Base-by-base conservation (phyloP, 768 basidiomycete genomes). In the Lentinus tigrinus region DNA sequence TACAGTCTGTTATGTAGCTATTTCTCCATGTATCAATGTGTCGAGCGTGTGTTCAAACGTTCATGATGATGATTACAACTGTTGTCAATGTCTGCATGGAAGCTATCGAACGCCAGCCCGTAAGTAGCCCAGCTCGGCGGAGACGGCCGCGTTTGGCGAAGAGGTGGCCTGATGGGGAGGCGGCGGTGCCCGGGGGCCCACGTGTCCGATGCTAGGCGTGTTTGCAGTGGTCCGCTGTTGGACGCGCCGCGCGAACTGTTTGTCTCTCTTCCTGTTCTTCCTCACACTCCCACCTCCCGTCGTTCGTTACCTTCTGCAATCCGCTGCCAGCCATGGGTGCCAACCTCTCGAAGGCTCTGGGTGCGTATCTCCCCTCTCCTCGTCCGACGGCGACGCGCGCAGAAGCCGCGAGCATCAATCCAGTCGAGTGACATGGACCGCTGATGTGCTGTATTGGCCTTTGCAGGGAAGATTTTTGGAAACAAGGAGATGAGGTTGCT, bases 401-500 rank as follows among this genome's bases (percentile, higher is more conserved):
- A 42, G 54, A 34, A 47, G 16, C 46, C n/a, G 11, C 50, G 34
- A 28, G 8, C 47, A 37, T 48, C 26, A 34, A 37, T 38, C 43
- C 52, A 49, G 24, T 23, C 42, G 34, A 57, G 44, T 59, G 43
- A 53, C 37, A 38, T 31, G 53, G 38, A 24, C 37, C 46, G 43
- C 54, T 13, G 52, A 39, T 56, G 46, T 54, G 54, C 40, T 27
- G 27, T 37, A 37, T 54, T 42, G 50, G 43, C 13, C 37, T n/a
- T 19, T 40, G 44, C 68, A 96, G 94, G 85, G 71, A 93, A 90
- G 78, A 79, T 98, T 66, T 98, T 98, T 74, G 95, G 95, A 62
- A 98, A 95, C 84, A 96, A 95, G 84, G 96, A 98, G 83, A 98
- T 98, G 96, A 80, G 95, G 69, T 78, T 96, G 69, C 78, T 97